Percentiles rank a stretch among this genome's conserved stretches.
These are phyloP conservation scores for Thuja plicata DNA, from an alignment of 83 land plant genomes.

Conservation along the genomic window DNA sequence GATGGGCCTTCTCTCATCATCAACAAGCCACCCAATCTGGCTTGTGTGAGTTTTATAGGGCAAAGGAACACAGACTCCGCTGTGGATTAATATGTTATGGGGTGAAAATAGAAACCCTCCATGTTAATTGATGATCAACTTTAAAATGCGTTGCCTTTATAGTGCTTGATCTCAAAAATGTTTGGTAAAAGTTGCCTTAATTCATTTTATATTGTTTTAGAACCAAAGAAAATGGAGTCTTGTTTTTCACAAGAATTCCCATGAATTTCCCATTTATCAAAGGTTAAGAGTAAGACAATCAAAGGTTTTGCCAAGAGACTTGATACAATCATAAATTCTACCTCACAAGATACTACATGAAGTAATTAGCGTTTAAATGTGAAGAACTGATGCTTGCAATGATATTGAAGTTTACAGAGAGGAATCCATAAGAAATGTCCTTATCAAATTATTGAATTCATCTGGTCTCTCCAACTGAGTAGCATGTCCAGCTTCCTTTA, in stretches of 20 bases:
- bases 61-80: too few species aligned
- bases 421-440: constrained; percentile 20
- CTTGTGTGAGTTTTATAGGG: too few species aligned
- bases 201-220: neutral
- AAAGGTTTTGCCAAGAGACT: neutral
- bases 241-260: neutral
- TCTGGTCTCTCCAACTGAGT: constrained; percentile 32
- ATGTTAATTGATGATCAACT: too few species aligned
- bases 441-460: constrained; percentile 24
- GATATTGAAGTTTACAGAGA: neutral
- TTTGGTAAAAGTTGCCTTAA: neutral
- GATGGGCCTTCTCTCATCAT: too few species aligned
- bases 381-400: neutral
- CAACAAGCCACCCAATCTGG: too few species aligned
- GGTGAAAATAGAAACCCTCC: too few species aligned
- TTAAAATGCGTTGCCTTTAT: too few species aligned
- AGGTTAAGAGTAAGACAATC: neutral
- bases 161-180: neutral
- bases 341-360: neutral
- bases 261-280: neutral
- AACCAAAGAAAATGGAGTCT: neutral
- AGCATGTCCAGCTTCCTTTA: constrained; percentile 45
- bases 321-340: neutral
- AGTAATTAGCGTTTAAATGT: too few species aligned
- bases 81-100: too few species aligned